Evolutionary conservation across 73 alveolate species (phyloP).

Genomic region (Strombidium stylifer): DNA sequence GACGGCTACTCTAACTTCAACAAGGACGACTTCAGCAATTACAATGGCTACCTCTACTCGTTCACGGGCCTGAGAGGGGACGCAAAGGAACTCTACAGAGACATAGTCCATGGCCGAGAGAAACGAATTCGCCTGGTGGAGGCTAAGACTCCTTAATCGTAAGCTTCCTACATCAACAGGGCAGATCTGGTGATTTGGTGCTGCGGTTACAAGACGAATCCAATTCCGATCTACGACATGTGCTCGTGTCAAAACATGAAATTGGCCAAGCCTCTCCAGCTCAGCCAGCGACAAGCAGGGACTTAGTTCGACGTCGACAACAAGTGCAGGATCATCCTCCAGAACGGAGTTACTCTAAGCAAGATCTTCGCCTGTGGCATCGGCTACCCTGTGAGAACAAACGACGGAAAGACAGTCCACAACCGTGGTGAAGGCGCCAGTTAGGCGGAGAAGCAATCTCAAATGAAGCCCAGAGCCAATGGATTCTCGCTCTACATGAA

Average conservation of each 20-base stretch:
- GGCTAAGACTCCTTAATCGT: slow-evolving; percentile 41
- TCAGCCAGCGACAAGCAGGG: slow-evolving; percentile 11
- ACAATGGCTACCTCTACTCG: slow-evolving; percentile 54
- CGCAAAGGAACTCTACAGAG: slow-evolving; percentile 54
- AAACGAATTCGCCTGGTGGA: slow-evolving; percentile 42
- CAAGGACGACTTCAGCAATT: slow-evolving; percentile 3
- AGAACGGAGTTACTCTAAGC: slow-evolving; percentile 36
- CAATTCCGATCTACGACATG: slow-evolving; percentile 27
- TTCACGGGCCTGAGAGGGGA: slow-evolving; percentile 71
- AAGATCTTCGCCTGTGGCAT: slow-evolving; percentile 58
- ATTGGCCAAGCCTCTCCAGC: slow-evolving; percentile 19
- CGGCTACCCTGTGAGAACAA: slow-evolving; percentile 59
- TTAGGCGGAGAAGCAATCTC: too few species aligned
- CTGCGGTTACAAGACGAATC: slow-evolving; percentile 55
- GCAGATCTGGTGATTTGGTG: slow-evolving; percentile 59
- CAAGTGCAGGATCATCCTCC: slow-evolving; percentile 28
- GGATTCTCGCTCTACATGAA: slow-evolving; percentile 55
- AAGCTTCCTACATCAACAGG: slow-evolving; percentile 16
- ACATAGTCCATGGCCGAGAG: slow-evolving; percentile 44
- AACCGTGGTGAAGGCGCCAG: slow-evolving; percentile 18
- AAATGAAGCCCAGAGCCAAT: slow-evolving; percentile 68
- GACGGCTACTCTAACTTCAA: slow-evolving; percentile 55
- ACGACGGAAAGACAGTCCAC: slow-evolving; percentile 46
- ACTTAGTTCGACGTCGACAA: slow-evolving; percentile 56
- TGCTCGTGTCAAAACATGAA: too few species aligned